Base-by-base conservation (phyloP, 225 moss, liverwort and hornwort species). In the Climacium dendroides region DNA sequence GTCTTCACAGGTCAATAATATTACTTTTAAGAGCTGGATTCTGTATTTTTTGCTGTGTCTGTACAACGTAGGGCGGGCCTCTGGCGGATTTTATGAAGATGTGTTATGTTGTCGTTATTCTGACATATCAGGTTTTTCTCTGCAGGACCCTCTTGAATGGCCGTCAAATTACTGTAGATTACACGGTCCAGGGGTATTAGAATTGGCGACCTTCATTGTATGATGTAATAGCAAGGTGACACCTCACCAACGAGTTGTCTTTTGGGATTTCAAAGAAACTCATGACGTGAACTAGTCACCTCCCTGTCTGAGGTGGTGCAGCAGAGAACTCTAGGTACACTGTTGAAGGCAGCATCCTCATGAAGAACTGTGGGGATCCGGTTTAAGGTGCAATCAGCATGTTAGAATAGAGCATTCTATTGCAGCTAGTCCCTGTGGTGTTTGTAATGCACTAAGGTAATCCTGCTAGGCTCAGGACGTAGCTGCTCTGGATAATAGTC, bases 81-180 rank as follows among this genome's bases (percentile, higher is more conserved):
- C 87, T 48, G 85, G 54, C 28, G 64, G 25, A 83, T 10, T 80
- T 8, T 60, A 20, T 47, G 52, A 43, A 79, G 35, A 52, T 45
- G 19, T 67, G 52, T 80, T 55, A n/a, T 15, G 15, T 55, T n/a
- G 48, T 84, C 48, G 41, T 73, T 74, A 47, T 79, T 75, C 80
- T 91, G 67, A 86, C 74, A 41, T 53, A 45, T 57, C 43, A 43
- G 55, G 32, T 77, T 30, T 91, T 50, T 50, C 47, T 79, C 23
- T 87, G 88, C 96, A 98, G 98, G 90, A 95, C 96, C 34, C 83
- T 92, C 58, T 90, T 98, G 91, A 97, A 93, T 79, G 98, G 98
- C 63, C 92, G 93, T 88, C 98, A 96, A 88, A 95, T 98, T 79
- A 96, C 96, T 78, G 98, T 98, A 59, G 98, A 98, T 86, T 98